Conservation (phyloP, 2,329 filamentous ascomycete species). For the Myotisia sp. region DNA sequence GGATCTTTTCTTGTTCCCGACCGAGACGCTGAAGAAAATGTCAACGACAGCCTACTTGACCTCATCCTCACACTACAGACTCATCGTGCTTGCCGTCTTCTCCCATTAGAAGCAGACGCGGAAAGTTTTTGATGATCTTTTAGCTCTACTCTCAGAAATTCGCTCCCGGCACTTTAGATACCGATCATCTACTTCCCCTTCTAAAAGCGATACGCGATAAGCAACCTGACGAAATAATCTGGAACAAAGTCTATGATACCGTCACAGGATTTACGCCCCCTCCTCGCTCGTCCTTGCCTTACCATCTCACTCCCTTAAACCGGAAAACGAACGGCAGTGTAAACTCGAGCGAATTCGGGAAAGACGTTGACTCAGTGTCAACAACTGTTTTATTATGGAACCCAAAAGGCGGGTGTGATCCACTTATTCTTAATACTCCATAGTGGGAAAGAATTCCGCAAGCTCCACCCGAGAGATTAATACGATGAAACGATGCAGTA, state of each 20-base stretch:
- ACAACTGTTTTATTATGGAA: no score
- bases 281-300: slow-evolving; percentile 10
- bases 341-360: slow-evolving; percentile 18
- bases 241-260: slow-evolving; percentile 13
- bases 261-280: slow-evolving; percentile 13
- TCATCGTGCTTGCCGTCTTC: neutral
- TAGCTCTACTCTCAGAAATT: neutral
- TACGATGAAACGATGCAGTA: no score
- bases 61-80: neutral
- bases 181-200: neutral
- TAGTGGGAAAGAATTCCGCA: no score
- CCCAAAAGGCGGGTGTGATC: no score
- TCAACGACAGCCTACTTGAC: no score
- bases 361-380: slow-evolving; percentile 17
- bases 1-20: no score
- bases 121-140: neutral
- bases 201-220: slow-evolving; percentile 3
- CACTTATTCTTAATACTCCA: no score
- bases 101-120: neutral
- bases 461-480: no score
- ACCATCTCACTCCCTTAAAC: slow-evolving; percentile 15
- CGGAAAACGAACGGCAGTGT: slow-evolving; percentile 18
- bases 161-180: neutral
- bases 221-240: slow-evolving; percentile 11
- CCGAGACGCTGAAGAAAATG: no score